These are phyloP conservation scores for Leccinum truebloodii DNA, from an alignment of 768 basidiomycete species.

Conservation along the genomic window DNA sequence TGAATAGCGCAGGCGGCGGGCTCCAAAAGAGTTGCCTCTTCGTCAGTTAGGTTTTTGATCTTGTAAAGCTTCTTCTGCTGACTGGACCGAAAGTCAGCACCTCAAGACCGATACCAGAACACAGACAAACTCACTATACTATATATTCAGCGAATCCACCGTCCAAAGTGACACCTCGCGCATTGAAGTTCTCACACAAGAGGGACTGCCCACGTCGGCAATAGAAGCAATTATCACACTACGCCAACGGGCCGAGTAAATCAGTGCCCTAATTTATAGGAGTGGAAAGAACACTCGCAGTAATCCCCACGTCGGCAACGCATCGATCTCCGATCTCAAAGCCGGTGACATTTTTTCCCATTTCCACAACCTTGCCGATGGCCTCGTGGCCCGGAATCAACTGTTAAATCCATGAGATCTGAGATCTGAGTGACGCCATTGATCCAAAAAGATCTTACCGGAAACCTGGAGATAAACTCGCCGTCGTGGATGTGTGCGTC, in stretches of 20 bases:
- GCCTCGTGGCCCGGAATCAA: conserved; percentile 77
- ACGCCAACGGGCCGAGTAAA: conserved; percentile 1
- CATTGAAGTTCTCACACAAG: conserved; percentile 82
- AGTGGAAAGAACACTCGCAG: conserved; percentile 43
- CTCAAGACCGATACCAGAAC: neutral
- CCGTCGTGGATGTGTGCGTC: conserved; percentile 67
- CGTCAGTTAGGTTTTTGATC: conserved; percentile 83
- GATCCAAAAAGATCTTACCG: conserved; percentile 31
- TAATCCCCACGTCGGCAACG: conserved; percentile 78
- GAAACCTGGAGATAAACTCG: conserved; percentile 68
- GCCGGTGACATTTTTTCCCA: conserved; percentile 79
- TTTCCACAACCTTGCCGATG: conserved; percentile 69
- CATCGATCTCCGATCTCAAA: conserved; percentile 80
- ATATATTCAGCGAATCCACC: conserved; percentile 93
- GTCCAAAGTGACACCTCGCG: conserved; percentile 75
- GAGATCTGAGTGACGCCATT: conserved; percentile 20
- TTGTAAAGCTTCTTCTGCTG: conserved; percentile 81
- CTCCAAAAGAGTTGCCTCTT: conserved; percentile 85
- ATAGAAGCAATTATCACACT: conserved; percentile 87
- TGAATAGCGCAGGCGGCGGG: too few relatives aligned
- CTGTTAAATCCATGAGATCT: conserved; percentile 32
- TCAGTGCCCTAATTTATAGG: conserved; percentile 1
- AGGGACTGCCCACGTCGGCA: conserved; percentile 83
- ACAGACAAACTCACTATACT: conserved; percentile 57
- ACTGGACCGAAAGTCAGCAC: conserved; percentile 32